Evolutionary conservation across 1,139 yeast species (phyloP), one percentile per base, ranked within the genome.

Genomic region (Suhomyces coccinellae): DNA sequence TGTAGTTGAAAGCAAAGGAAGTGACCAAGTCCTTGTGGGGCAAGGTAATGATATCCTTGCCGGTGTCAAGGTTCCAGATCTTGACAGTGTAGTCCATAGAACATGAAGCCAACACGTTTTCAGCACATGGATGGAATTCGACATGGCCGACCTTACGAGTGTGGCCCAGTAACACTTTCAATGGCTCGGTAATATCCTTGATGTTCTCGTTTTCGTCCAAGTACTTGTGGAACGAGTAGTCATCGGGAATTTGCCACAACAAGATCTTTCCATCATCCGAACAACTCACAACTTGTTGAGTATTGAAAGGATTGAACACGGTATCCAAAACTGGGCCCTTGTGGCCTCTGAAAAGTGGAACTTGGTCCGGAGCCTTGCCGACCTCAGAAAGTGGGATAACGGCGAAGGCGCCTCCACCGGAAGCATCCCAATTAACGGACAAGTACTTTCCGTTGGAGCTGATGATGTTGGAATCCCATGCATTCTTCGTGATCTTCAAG

Each of bases 391-490:
- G 71, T 2, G 99, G 99, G 46, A 93, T 83, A 13, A 93, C 86
- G 1, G 96, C 97, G 73, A 93, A 91, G 0, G 98, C 95, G 44
- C 99, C 99, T 51, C 98, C 98, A 36, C 98, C 98, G 7, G 95
- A 85, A 16, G 97, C 77, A 50, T 88, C 90, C 97, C 97, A 90
- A 65, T 89, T 90, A 50, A 89, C 87, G 0, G 97, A 78, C 33
- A 93, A 69, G 60, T 81, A 93, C 65, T 86, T 85, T 29, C 97
- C 95, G 63, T 93, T 93, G 52, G 66, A 50, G 42, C 87, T 83
- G 54, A 91, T 79, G 53, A 93, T 76, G 63, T 91, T 91, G 40
- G 97, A 88, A 64, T 93, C 99, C 89, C 96, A 93, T 1, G 98
- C 99, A 58, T 90, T 91, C 63, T 87, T 83, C 56, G 96, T 87